These are phyloP conservation scores for Whalleya microplaca DNA, from an alignment of 2,329 filamentous ascomycete species.

Conservation along the genomic window DNA sequence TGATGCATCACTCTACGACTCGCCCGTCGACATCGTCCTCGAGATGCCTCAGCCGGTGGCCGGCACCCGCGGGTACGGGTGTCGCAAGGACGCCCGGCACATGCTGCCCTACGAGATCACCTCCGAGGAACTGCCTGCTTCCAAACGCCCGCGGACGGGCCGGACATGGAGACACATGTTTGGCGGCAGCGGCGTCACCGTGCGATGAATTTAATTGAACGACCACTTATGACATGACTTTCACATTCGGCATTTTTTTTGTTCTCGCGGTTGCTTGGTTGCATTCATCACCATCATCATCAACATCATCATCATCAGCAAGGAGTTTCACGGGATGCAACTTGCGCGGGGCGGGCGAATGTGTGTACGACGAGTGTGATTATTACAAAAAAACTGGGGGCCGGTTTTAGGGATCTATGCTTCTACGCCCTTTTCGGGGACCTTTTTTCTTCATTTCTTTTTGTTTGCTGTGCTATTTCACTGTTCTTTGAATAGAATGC, in stretches of 20 bases:
- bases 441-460: not conserved
- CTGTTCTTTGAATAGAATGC: not conserved
- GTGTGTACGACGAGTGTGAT: not conserved
- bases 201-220: constrained; percentile 38
- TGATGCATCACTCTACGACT: constrained; percentile 51
- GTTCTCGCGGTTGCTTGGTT: constrained; percentile 7
- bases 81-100: constrained; percentile 32
- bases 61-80: constrained; percentile 37
- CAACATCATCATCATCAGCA: not conserved
- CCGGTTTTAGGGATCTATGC: not conserved
- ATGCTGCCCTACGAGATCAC: constrained; percentile 60
- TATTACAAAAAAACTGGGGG: not conserved
- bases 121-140: constrained; percentile 53
- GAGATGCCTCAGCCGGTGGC: constrained; percentile 41
- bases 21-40: constrained; percentile 51
- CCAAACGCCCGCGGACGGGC: constrained; percentile 52
- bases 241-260: constrained; percentile 1
- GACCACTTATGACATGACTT: constrained; percentile 13
- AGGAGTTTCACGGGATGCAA: not conserved
- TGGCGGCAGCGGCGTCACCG: constrained; percentile 46
- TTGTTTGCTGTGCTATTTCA: not conserved
- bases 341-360: no score
- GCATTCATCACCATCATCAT: constrained; percentile 6
- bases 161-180: constrained; percentile 60
- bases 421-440: not conserved